phyloP scores from a whole-genome alignment of 345 rosid species.

The Citrus medica region DNA sequence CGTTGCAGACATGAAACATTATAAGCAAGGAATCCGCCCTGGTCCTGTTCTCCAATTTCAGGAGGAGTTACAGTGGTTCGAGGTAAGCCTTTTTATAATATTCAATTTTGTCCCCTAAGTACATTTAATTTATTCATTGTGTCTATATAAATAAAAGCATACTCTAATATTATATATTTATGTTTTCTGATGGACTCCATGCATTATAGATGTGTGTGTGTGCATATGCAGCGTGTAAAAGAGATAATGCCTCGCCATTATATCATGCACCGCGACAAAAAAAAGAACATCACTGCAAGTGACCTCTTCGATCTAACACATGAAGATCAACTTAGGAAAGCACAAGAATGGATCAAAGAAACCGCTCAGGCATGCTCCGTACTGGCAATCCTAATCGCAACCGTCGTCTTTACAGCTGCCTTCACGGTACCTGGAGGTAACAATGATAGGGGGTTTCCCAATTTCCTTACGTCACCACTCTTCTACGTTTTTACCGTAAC shows the following conservation, averaged over 20 bases:
- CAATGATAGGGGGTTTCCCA: slow-evolving; percentile 10
- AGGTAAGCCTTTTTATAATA: background rate
- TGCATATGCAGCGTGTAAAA: background rate
- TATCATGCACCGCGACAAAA: background rate
- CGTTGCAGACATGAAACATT: background rate
- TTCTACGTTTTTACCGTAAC: slow-evolving; percentile 18
- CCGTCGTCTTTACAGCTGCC: background rate
- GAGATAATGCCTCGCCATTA: background rate
- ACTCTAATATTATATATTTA: background rate
- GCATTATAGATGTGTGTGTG: background rate
- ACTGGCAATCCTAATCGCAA: background rate
- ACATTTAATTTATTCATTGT: background rate
- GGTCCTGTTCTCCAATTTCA: slow-evolving; percentile 2
- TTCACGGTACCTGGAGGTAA: background rate
- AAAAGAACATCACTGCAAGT: background rate
- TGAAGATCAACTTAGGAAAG: background rate
- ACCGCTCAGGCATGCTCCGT: background rate
- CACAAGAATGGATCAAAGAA: background rate
- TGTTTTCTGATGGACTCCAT: background rate
- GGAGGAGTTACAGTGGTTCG: background rate
- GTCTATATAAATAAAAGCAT: too few relatives aligned
- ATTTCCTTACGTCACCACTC: slow-evolving; percentile 6
- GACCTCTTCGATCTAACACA: background rate
- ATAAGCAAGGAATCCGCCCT: background rate
- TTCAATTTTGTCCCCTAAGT: too few relatives aligned